Evolutionary conservation across 371 early-diverging fungal species (phyloP), one percentile per base, ranked within the genome.

Genomic region (Mucor plumbeus): DNA sequence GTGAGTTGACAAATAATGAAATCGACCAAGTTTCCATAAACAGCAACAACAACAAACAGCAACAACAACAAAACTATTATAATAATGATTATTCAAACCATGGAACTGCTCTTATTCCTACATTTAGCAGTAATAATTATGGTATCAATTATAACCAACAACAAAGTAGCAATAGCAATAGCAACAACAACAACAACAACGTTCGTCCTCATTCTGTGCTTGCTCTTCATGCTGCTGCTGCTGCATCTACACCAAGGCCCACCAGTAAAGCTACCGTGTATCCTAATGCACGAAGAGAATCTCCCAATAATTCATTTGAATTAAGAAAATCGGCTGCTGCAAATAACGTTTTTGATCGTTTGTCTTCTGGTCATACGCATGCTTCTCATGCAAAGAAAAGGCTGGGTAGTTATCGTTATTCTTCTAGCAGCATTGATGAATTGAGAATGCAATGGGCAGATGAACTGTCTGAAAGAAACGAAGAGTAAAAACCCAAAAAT

Each of bases 351-450:
- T 83, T 83, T 69, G 80, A 78, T 47, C 70, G 83, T 4, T 60
- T 83, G 21, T 75, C 83, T 15, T 59, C 62, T 26, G 72, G 69
- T 4, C 83, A 83, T 39, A 83, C 83, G 0, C 79, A 77, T 35
- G 80, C 83, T 7, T 80, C 80, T 11, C 73, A 77, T 59, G 83
- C 83, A 1, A 83, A 83, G 48, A 79, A 64, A 47, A 33, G 59
- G 17, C n/a, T 11, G 15, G 44, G 35, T 8, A 55, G 57, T 14
- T 58, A 72, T 47, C 67, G 76, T 0, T 63, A 72, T 47, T 72
- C 73, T 14, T 70, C 70, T 4, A 67, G 76, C 15, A 76, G 76
- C 14, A 66, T 76, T 17, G 76, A 76, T 54, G 76, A 76, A n/a
- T 55, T 76, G 15, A 64, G 65, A 58, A 58, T 34, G 10, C 73